These are phyloP conservation scores for Pelargonium cotyledonis DNA, from an alignment of 441 rosid genomes.

Conservation along the genomic window DNA sequence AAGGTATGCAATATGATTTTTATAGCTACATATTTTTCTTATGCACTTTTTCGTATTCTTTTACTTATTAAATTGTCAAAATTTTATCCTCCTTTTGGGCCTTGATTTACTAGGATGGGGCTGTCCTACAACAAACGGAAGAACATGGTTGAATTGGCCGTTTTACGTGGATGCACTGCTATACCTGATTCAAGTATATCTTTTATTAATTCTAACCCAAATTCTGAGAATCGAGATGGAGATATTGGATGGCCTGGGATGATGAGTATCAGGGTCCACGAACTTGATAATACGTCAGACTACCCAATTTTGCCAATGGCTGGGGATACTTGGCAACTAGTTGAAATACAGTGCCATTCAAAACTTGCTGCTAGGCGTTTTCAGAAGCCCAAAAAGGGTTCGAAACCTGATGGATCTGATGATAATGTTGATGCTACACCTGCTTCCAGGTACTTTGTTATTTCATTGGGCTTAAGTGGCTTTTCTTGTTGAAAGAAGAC, in stretches of 20 bases:
- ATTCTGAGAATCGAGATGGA: constrained; percentile 78
- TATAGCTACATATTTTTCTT: constrained; percentile 6
- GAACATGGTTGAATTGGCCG: constrained; percentile 89
- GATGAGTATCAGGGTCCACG: constrained; percentile 93
- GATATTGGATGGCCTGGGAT: constrained; percentile 98
- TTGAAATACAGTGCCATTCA: constrained; percentile 96
- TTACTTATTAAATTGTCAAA: constrained; percentile 4
- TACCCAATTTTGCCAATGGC: constrained; percentile 92
- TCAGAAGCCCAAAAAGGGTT: constrained; percentile 85
- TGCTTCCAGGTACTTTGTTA: constrained; percentile 52
- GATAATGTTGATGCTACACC: constrained; percentile 68
- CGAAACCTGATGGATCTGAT: constrained; percentile 89
- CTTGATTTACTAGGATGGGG: constrained; percentile 64
- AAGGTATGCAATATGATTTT: constrained; percentile 41
- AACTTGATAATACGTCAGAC: constrained; percentile 94
- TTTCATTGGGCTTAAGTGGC: constrained; percentile 4
- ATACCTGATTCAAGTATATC: constrained; percentile 53
- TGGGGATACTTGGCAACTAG: constrained; percentile 92
- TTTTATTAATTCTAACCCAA: constrained; percentile 44
- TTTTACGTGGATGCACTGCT: constrained; percentile 77
- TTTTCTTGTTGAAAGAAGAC: constrained; percentile 20
- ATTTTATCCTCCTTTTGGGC: constrained; percentile 12
- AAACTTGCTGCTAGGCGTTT: constrained; percentile 90
- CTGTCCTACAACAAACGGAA: constrained; percentile 93
- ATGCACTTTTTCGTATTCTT: constrained; percentile 1